These are phyloP conservation scores for Beauveria sp. DNA, from an alignment of 2,329 filamentous ascomycete genomes.

Conservation along the genomic window DNA sequence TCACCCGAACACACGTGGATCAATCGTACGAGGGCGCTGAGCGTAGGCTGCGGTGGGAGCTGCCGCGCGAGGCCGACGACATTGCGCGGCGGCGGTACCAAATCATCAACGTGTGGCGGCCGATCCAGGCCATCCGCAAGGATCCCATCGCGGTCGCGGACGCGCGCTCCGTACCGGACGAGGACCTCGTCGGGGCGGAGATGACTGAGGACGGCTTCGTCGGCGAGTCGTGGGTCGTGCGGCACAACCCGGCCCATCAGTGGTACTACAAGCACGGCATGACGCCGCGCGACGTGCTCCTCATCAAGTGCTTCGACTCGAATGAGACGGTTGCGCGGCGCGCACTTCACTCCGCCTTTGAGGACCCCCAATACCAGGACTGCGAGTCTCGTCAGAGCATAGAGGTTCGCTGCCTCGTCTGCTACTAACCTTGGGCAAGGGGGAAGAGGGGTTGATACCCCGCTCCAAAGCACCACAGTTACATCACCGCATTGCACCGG, in stretches of 20 bases:
- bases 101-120: conserved; percentile 43
- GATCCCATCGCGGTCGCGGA: conserved; percentile 49
- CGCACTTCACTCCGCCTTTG: conserved; percentile 48
- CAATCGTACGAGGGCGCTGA: conserved; percentile 40
- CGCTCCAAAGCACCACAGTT: background rate
- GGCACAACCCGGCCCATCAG: conserved; percentile 32
- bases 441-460: background rate
- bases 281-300: conserved; percentile 43
- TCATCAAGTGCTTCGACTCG: conserved; percentile 61
- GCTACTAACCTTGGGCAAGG: conserved; percentile 38
- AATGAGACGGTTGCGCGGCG: conserved; percentile 43
- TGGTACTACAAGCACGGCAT: conserved; percentile 49
- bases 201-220: conserved; percentile 42
- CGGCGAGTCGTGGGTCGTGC: conserved; percentile 42
- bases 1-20: conserved; percentile 40
- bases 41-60: conserved; percentile 27
- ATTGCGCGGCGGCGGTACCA: conserved; percentile 35
- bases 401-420: conserved; percentile 56
- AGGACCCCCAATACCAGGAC: conserved; percentile 41
- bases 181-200: conserved; percentile 41
- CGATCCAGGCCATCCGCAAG: conserved; percentile 28
- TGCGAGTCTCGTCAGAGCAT: conserved; percentile 55
- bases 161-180: conserved; percentile 40
- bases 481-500: background rate
- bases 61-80: conserved; percentile 35